Evolutionary conservation across 495 filamentous ascomycete species (phyloP), one percentile per base, ranked within the genome.

Genomic region (Ascobolus immersus): DNA sequence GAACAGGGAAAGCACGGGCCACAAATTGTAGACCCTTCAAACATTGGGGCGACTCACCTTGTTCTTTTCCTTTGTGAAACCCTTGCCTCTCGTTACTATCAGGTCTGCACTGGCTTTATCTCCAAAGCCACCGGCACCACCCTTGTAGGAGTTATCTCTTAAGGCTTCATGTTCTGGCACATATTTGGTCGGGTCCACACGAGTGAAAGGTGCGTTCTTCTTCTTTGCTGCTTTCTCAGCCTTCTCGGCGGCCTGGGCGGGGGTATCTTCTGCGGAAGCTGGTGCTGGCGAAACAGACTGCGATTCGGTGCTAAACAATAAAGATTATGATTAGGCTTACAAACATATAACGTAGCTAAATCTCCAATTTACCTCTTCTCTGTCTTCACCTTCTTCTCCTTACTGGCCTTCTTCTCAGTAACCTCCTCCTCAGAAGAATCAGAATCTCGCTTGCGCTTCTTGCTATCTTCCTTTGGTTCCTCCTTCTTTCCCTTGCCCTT

Each of bases 41-140:
- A 18, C 54, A 55, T 60, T 18, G 21, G 22, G 25, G 21, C 17
- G n/a, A 34, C 44, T 61, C 60, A 77, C 76, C 62, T 94, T 99
- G 53, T 99, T 93, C 71, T 99, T 99, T 58, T 94, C 89, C 64
- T 99, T 99, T 34, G 84, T 99, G 57, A 99, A 99, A 10, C 78
- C 77, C 59, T 91, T 94, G 35, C 89, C 89, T 49, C 72, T 79
- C 17, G 84, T 93, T 17, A 90, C 66, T 19, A 73, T 77, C 32
- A 99, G 55, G 50, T 93, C 84, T 37, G 74, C 62, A 43, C 75
- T 76, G 21, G 89, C 89, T 33, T 69, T 69, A 33, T 84, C 70
- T 4, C 82, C 81, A 49, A 93, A 99, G 23, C 78, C 55, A 86
- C 93, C 47, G 63, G 71, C 32, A 61, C 51, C 39, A 61, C 48